These are phyloP conservation scores for Pseudogymnoascus sp. DNA, from an alignment of 2,329 filamentous ascomycete genomes.

Conservation along the genomic window DNA sequence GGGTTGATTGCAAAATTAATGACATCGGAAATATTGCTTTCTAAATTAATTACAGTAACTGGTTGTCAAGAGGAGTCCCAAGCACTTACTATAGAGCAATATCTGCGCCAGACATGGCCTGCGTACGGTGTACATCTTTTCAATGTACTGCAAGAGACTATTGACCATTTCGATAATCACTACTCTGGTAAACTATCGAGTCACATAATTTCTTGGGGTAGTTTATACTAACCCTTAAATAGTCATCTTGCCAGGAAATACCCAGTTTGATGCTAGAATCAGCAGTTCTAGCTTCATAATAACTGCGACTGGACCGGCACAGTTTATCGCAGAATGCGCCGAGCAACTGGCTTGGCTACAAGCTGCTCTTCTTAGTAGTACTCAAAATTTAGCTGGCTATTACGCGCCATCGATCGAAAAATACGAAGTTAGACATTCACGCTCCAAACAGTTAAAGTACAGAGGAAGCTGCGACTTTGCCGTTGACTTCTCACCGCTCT, in stretches of 20 bases:
- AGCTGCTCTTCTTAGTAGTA: neutral
- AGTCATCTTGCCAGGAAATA: slow-evolving; percentile 2
- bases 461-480: neutral
- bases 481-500: neutral
- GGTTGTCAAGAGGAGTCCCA: neutral
- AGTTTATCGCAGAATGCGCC: neutral
- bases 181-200: neutral
- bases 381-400: neutral
- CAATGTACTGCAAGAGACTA: neutral
- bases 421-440: neutral
- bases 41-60: neutral
- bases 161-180: neutral
- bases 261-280: neutral
- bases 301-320: neutral
- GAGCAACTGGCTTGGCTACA: neutral
- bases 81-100: neutral
- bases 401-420: neutral
- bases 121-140: neutral
- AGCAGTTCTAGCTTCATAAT: neutral
- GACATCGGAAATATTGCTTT: neutral
- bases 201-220: neutral
- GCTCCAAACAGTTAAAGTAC: neutral
- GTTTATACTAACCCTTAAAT: neutral
- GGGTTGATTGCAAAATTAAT: neutral
- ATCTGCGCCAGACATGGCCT: neutral